phyloP scores from a whole-genome alignment of 441 rosid genomes.

The Manihot esculenta region DNA sequence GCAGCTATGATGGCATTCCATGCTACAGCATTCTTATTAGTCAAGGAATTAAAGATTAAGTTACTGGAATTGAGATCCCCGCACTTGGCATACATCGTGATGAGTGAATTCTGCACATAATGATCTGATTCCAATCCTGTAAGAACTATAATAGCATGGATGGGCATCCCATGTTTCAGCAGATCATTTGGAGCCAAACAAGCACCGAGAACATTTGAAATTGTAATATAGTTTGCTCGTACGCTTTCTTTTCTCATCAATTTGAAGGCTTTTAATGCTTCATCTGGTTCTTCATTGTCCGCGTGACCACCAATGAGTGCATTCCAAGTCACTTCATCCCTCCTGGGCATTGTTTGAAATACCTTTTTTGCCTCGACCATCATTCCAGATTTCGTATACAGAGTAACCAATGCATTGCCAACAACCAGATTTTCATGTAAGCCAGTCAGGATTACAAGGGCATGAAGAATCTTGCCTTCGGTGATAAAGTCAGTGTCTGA shows the following conservation, averaged over 20 bases:
- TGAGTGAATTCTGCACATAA: conserved; percentile 67
- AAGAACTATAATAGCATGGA: conserved; percentile 51
- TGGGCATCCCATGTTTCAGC: conserved; percentile 52
- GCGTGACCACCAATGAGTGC: conserved; percentile 77
- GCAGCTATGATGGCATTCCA: conserved; percentile 80
- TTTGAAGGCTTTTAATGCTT: conserved; percentile 49
- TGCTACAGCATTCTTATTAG: conserved; percentile 43
- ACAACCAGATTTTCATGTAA: conserved; percentile 54
- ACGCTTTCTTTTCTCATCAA: conserved; percentile 57
- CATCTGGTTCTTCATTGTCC: conserved; percentile 47
- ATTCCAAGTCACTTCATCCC: conserved; percentile 73
- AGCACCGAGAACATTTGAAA: conserved; percentile 70
- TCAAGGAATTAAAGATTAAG: conserved; percentile 47
- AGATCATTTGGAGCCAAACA: conserved; percentile 46
- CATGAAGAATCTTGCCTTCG: conserved; percentile 69
- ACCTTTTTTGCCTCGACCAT: conserved; percentile 54
- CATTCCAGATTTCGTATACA: conserved; percentile 62
- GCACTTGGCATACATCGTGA: conserved; percentile 79
- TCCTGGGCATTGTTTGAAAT: conserved; percentile 45
- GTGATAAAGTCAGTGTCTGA: conserved; percentile 40
- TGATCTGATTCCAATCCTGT: conserved; percentile 58
- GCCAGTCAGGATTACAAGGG: conserved; percentile 51
- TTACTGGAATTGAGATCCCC: conserved; percentile 66
- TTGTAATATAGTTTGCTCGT: conserved; percentile 56
- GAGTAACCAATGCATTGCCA: conserved; percentile 64